These are phyloP conservation scores for Saraca asoca DNA, from an alignment of 331 rosid species.

Conservation along the genomic window DNA sequence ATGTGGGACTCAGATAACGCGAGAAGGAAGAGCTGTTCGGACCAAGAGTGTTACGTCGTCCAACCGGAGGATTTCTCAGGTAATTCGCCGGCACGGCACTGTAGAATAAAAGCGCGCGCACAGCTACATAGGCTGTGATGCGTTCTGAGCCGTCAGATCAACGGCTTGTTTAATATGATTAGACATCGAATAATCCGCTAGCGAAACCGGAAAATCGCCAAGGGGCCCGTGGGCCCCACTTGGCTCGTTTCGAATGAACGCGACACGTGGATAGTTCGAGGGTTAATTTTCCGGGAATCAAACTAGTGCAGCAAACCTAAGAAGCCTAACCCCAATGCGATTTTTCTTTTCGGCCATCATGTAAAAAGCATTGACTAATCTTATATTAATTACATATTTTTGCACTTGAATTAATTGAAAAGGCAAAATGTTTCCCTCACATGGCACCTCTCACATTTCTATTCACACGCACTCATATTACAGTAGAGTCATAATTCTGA, in stretches of 20 bases:
- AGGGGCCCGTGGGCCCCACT: conserved; percentile 9
- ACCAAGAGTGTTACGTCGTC: conserved; percentile 59
- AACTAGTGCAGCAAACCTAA: not conserved
- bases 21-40: conserved; percentile 72
- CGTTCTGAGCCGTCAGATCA: conserved; percentile 37
- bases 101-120: not conserved
- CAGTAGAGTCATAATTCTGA: no score
- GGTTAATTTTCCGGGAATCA: conserved; percentile 15
- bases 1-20: conserved; percentile 39
- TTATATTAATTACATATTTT: no score
- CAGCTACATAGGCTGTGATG: not conserved
- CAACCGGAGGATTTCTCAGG: conserved; percentile 57
- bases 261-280: conserved; percentile 61
- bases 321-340: not conserved
- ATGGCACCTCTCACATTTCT: no score
- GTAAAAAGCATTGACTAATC: no score
- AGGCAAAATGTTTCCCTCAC: no score
- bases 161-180: conserved; percentile 28
- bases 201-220: not conserved
- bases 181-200: conserved; percentile 12
- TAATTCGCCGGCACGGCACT: conserved; percentile 26
- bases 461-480: no score
- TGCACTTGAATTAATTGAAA: no score
- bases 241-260: not conserved
- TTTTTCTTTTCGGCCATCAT: no score